These are phyloP conservation scores for Colletotrichum destructivum DNA, from an alignment of 2,329 filamentous ascomycete genomes.

Conservation along the genomic window DNA sequence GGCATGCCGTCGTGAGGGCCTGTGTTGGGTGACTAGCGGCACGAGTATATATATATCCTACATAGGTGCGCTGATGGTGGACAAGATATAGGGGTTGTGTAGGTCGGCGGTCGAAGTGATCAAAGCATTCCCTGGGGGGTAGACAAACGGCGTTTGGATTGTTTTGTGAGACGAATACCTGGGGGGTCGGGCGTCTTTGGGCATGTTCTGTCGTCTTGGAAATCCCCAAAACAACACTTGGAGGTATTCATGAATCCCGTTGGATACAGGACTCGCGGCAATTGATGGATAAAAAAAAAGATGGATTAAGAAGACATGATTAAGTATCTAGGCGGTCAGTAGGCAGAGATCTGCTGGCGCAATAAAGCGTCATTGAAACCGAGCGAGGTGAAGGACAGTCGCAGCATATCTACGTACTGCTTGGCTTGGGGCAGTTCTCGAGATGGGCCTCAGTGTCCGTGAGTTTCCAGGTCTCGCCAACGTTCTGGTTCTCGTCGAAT, in stretches of 20 bases:
- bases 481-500: too few species aligned
- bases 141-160: conserved; percentile 32
- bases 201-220: conserved; percentile 30
- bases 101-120: not conserved
- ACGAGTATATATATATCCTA: too few species aligned
- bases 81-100: too few species aligned
- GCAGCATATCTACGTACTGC: not conserved
- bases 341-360: not conserved
- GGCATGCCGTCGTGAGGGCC: conserved; percentile 31
- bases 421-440: too few species aligned
- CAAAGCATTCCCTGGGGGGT: conserved; percentile 19
- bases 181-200: conserved; percentile 23
- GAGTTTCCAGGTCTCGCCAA: too few species aligned
- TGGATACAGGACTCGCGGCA: conserved; percentile 27
- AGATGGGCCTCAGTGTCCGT: too few species aligned
- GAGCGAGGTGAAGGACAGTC: not conserved
- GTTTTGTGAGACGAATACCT: conserved; percentile 39
- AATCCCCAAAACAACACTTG: conserved; percentile 3
- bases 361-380: not conserved
- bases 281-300: conserved; percentile 25
- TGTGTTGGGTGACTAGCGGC: too few species aligned
- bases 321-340: not conserved
- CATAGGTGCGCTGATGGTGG: too few species aligned
- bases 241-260: conserved; percentile 16
- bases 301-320: not conserved